These are phyloP conservation scores for Solanum tacnaense DNA, from an alignment of 257 asterid genomes.

Conservation along the genomic window DNA sequence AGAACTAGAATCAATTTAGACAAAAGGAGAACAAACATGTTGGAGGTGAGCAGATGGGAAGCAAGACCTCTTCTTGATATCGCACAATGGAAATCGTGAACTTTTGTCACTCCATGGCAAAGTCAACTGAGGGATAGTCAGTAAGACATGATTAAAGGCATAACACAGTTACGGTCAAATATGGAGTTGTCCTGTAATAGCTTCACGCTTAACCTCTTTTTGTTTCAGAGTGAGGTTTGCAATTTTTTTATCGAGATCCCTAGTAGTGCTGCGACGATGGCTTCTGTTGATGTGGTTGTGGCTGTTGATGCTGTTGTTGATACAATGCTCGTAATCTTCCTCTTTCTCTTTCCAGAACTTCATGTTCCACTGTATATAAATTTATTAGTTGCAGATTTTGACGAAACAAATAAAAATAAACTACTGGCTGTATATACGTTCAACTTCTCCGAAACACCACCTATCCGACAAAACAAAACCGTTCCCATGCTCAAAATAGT, in stretches of 20 bases:
- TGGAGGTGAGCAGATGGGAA: background rate
- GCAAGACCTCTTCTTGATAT: slow-evolving; percentile 11
- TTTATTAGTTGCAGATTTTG: background rate
- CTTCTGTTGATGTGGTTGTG: slow-evolving; percentile 21
- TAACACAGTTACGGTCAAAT: slow-evolving; percentile 26
- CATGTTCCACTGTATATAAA: slow-evolving; percentile 80
- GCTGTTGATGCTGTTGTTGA: slow-evolving; percentile 29
- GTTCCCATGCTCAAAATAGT: background rate
- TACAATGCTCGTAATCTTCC: slow-evolving; percentile 59
- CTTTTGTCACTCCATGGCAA: slow-evolving; percentile 16
- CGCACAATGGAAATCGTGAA: slow-evolving; percentile 2
- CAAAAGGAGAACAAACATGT: background rate
- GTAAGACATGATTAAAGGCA: slow-evolving; percentile 4
- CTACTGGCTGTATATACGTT: background rate
- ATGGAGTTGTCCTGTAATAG: slow-evolving; percentile 50
- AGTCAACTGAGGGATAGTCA: slow-evolving; percentile 20
- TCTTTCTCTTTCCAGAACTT: slow-evolving; percentile 78
- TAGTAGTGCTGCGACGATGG: slow-evolving; percentile 45
- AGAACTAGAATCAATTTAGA: slow-evolving; percentile 4
- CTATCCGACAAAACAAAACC: background rate
- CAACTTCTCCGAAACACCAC: background rate
- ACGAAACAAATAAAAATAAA: background rate
- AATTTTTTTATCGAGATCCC: slow-evolving; percentile 63
- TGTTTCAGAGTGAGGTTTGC: slow-evolving; percentile 63
- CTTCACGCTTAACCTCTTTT: slow-evolving; percentile 39